phyloP scores from a whole-genome alignment of 441 rosid species.

The Erodium trifolium region DNA sequence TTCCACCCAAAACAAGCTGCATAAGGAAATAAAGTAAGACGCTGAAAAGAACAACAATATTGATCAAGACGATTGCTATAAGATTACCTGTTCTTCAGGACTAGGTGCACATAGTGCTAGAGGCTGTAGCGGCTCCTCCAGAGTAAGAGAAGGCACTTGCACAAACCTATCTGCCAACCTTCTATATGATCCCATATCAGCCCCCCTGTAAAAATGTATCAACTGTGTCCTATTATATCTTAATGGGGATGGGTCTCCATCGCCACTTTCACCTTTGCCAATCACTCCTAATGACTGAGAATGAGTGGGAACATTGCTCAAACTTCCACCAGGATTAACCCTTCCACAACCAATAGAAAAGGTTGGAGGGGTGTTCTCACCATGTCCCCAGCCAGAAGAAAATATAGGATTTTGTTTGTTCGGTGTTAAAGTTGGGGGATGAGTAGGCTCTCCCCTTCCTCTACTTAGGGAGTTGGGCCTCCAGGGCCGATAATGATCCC shows the following conservation, averaged over 20 bases:
- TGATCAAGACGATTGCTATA: constrained; percentile 9
- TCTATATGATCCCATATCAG: constrained; percentile 37
- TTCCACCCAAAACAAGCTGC: constrained; percentile 68
- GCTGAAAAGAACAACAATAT: constrained; percentile 14
- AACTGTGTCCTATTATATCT: constrained; percentile 70
- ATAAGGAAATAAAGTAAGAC: constrained; percentile 21
- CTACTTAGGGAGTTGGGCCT: constrained; percentile 65
- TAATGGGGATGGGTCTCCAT: constrained; percentile 38
- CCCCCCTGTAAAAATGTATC: constrained; percentile 63
- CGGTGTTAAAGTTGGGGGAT: constrained; percentile 22
- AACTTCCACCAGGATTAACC: constrained; percentile 42
- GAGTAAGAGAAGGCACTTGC: constrained; percentile 66
- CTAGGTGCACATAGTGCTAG: constrained; percentile 65
- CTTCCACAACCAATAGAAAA: constrained; percentile 70
- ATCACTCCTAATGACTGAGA: constrained; percentile 37
- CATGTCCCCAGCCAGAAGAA: constrained; percentile 64
- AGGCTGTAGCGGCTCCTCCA: constrained; percentile 65
- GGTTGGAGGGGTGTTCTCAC: constrained; percentile 43
- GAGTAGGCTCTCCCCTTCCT: constrained; percentile 64
- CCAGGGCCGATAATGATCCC: constrained; percentile 77
- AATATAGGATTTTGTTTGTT: constrained; percentile 59
- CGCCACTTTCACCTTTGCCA: constrained; percentile 53
- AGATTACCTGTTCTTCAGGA: constrained; percentile 67
- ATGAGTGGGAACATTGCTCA: constrained; percentile 33
- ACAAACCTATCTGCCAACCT: constrained; percentile 48